Evolutionary conservation across 139 green algal species (phyloP).

Genomic region (Tetratostichococcus sp.): DNA sequence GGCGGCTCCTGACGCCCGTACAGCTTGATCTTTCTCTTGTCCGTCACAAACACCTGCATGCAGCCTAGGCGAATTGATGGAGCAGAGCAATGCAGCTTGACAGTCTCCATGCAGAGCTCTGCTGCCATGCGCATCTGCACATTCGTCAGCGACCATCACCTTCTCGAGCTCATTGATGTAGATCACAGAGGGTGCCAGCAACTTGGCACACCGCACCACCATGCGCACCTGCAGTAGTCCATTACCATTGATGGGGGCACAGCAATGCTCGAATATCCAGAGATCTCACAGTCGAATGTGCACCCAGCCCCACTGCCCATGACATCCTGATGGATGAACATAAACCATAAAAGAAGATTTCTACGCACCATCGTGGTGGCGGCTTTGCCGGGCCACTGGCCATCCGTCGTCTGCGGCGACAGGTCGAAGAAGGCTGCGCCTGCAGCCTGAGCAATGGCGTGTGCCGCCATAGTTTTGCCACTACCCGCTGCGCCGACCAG

Average conservation of each 20-base stretch:
- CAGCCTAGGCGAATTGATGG: background rate
- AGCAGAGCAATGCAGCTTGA: too few relatives aligned
- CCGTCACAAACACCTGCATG: constrained; percentile 68
- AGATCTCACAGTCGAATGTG: background rate
- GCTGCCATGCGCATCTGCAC: too few relatives aligned
- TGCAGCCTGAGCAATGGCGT: constrained; percentile 50
- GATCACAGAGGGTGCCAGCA: constrained; percentile 80
- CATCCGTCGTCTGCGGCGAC: constrained; percentile 70
- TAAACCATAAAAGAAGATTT: background rate
- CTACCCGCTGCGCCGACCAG: constrained; percentile 72
- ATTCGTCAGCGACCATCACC: constrained; percentile 19
- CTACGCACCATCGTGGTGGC: constrained; percentile 69
- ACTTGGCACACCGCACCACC: constrained; percentile 54
- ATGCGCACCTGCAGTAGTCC: too few relatives aligned
- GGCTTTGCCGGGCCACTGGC: constrained; percentile 80
- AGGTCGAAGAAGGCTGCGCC: constrained; percentile 85
- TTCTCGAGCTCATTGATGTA: constrained; percentile 88
- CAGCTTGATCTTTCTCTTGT: constrained; percentile 81
- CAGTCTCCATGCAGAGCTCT: too few relatives aligned
- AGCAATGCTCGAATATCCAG: background rate
- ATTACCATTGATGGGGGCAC: too few relatives aligned
- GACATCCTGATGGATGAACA: too few relatives aligned
- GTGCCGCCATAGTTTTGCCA: constrained; percentile 80
- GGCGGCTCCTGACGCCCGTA: constrained; percentile 64
- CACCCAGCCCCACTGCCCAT: background rate